Conservation (phyloP, 352 stramenopile species). For the Phytopythium kandeliae region DNA sequence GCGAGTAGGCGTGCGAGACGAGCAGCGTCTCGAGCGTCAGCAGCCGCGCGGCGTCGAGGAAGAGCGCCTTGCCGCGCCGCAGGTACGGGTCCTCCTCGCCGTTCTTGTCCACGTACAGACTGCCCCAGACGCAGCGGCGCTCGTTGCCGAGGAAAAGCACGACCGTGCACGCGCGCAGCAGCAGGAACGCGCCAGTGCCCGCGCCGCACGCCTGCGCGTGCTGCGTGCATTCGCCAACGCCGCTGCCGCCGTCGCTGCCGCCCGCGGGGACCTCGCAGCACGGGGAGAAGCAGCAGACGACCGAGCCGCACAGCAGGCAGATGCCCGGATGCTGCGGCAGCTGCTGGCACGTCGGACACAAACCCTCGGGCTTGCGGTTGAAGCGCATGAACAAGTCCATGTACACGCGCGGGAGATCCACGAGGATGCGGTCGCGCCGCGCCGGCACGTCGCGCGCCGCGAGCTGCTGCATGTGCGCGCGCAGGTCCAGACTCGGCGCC, state of each 20-base stretch:
- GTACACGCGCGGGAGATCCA: conserved; percentile 61
- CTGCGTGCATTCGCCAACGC: conserved; percentile 69
- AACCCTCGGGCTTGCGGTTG: conserved; percentile 50
- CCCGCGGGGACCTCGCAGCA: conserved; percentile 55
- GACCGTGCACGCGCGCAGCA: conserved; percentile 75
- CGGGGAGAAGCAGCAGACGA: conserved; percentile 72
- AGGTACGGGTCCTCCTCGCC: conserved; percentile 81
- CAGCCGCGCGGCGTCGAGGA: conserved; percentile 48
- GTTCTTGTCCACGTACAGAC: conserved; percentile 83
- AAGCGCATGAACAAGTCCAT: conserved; percentile 83
- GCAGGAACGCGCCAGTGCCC: conserved; percentile 54
- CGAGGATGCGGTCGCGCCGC: conserved; percentile 19
- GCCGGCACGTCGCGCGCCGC: conserved; percentile 15
- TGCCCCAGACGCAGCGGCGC: conserved; percentile 75
- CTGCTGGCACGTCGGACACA: conserved; percentile 54
- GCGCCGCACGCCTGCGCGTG: conserved; percentile 62
- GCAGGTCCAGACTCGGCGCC: conserved; percentile 8
- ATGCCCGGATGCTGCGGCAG: conserved; percentile 65
- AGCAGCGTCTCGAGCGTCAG: conserved; percentile 62
- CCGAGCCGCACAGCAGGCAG: conserved; percentile 67
- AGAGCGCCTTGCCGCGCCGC: conserved; percentile 68
- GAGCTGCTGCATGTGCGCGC: conserved; percentile 21
- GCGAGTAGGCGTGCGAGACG: conserved; percentile 64
- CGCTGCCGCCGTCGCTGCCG: conserved; percentile 2
- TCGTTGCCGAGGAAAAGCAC: conserved; percentile 81